A percentile compares a stretch with the other conserved stretches of the same genome.
Evolutionary conservation across 805 yeast species (phyloP).

Genomic region (Candida schatavii): DNA sequence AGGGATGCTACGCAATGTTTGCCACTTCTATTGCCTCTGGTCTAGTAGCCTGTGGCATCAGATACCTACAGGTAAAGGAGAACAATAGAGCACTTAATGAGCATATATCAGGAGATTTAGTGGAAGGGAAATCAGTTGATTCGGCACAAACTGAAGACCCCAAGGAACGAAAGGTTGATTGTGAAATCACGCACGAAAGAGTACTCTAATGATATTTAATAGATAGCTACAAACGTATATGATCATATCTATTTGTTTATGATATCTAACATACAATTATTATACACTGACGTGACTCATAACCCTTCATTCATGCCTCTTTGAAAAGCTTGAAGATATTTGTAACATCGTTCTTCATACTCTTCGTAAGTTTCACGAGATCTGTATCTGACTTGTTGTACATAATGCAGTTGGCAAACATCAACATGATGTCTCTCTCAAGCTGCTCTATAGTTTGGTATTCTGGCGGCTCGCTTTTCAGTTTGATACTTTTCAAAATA

Average conservation of each 20-base stretch:
- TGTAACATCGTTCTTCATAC: slow-evolving; percentile 68
- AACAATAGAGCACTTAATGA: slow-evolving; percentile 7
- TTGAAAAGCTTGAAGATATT: slow-evolving; percentile 55
- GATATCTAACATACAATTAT: neutral
- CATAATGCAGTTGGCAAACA: slow-evolving; percentile 86
- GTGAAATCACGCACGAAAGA: too few relatives aligned
- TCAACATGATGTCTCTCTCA: slow-evolving; percentile 65
- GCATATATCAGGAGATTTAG: neutral
- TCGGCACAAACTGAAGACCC: neutral
- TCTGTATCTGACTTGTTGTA: slow-evolving; percentile 67
- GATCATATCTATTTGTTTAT: neutral
- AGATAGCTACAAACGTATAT: too few relatives aligned
- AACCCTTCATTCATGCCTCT: slow-evolving; percentile 43
- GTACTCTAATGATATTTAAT: too few relatives aligned
- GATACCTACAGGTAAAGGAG: slow-evolving; percentile 43
- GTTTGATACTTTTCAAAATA: slow-evolving; percentile 53
- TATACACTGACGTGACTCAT: too few relatives aligned
- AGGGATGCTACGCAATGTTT: slow-evolving; percentile 57
- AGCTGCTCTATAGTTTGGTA: slow-evolving; percentile 59
- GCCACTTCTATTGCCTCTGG: slow-evolving; percentile 47
- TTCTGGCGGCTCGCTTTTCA: slow-evolving; percentile 28
- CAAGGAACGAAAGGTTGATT: too few relatives aligned
- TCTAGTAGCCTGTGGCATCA: slow-evolving; percentile 37
- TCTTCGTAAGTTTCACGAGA: slow-evolving; percentile 57
- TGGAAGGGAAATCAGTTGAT: neutral